These are phyloP conservation scores for Vitellaria paradoxa DNA, from an alignment of 179 eudicot genomes.

Conservation along the genomic window DNA sequence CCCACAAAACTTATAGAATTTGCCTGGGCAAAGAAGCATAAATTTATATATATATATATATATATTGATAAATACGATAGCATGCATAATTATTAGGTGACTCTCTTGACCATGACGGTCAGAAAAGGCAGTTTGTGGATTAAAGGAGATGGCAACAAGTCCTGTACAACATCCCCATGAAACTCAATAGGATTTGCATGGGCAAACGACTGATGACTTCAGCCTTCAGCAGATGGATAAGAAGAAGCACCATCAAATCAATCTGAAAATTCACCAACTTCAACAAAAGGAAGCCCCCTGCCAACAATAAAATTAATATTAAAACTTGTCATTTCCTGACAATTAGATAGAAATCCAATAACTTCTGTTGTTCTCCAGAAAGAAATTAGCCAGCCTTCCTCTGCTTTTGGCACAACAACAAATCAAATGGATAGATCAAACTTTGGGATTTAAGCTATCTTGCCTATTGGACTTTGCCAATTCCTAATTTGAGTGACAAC, in stretches of 20 bases:
- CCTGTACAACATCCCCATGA: background rate
- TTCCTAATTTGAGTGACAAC: background rate
- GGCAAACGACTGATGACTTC: background rate
- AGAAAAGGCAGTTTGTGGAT: background rate
- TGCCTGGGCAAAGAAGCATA: no score
- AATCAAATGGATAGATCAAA: background rate
- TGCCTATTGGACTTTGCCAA: background rate
- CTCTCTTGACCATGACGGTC: no score
- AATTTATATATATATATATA: no score
- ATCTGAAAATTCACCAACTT: slow-evolving; percentile 25
- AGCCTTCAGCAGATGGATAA: background rate
- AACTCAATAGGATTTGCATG: background rate
- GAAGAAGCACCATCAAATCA: background rate
- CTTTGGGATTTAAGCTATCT: background rate
- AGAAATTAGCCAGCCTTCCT: no score
- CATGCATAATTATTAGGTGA: no score
- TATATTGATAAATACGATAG: no score
- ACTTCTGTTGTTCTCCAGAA: background rate
- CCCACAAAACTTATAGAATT: background rate
- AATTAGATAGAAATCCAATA: background rate
- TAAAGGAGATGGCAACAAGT: background rate
- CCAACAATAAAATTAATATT: slow-evolving; percentile 15
- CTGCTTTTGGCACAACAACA: background rate
- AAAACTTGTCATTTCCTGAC: background rate
- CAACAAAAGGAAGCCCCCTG: slow-evolving; percentile 62